Conservation (phyloP, 2,329 filamentous ascomycete species). For the Claviceps sp. region DNA sequence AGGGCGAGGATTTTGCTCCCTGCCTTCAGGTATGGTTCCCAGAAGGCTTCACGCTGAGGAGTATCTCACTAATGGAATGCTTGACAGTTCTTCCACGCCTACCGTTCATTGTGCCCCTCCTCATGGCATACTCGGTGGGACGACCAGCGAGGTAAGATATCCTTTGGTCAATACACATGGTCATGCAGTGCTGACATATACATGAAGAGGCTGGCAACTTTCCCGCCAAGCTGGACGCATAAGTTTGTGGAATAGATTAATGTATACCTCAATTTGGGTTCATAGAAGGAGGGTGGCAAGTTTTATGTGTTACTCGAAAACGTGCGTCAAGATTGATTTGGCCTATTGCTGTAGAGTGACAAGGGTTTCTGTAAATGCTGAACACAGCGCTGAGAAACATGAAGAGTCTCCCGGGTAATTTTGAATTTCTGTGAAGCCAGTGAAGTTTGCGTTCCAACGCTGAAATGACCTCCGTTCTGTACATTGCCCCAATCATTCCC, state of each 20-base stretch:
- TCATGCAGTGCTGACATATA: constrained; percentile 12
- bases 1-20: constrained; percentile 95
- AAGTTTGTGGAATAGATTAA: constrained; percentile 18
- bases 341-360: constrained; percentile 8
- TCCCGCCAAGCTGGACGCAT: constrained; percentile 50
- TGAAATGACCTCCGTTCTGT: not conserved
- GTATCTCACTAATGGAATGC: not conserved
- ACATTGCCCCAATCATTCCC: too few species aligned
- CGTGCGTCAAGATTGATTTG: constrained; percentile 14
- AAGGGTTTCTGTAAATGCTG: constrained; percentile 3
- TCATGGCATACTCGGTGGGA: constrained; percentile 93
- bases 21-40: constrained; percentile 69
- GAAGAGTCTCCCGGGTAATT: not conserved
- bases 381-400: not conserved
- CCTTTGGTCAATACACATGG: not conserved
- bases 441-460: not conserved
- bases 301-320: constrained; percentile 23
- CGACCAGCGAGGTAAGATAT: constrained; percentile 74
- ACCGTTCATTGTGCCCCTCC: constrained; percentile 93
- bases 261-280: constrained; percentile 10
- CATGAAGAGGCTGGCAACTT: constrained; percentile 51
- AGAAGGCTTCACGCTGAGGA: not conserved
- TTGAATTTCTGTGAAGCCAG: not conserved
- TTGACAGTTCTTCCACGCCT: constrained; percentile 81
- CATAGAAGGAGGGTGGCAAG: constrained; percentile 18